Evolutionary conservation across 495 filamentous ascomycete genomes (phyloP).

Genomic region (Penicillium psychrofluorescens): DNA sequence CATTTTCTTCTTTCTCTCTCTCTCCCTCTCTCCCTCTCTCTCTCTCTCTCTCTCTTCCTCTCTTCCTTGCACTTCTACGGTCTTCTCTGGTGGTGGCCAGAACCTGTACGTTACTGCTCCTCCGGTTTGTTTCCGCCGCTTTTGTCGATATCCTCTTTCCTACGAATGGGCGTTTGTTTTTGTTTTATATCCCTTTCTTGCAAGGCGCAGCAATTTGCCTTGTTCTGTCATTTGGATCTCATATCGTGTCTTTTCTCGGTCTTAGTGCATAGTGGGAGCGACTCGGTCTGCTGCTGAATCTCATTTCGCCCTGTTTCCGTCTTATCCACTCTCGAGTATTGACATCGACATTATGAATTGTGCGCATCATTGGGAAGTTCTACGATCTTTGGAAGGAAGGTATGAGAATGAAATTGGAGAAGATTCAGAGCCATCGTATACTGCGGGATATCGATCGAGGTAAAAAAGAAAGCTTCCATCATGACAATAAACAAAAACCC

Average conservation of each 20-base stretch:
- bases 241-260: not conserved
- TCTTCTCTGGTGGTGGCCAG: too few relatives aligned
- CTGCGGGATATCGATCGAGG: constrained; percentile 20
- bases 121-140: too few relatives aligned
- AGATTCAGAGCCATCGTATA: constrained; percentile 16
- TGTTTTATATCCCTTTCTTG: not conserved
- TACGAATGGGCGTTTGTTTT: not conserved
- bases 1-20: too few relatives aligned
- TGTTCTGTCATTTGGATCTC: constrained; percentile 2
- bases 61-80: too few relatives aligned
- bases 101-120: too few relatives aligned
- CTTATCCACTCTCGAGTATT: too few relatives aligned
- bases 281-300: not conserved
- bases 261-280: not conserved
- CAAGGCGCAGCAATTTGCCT: not conserved
- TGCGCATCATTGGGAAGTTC: too few relatives aligned
- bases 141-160: not conserved
- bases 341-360: too few relatives aligned
- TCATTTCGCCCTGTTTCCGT: not conserved
- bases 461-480: not conserved
- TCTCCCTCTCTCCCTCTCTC: too few relatives aligned
- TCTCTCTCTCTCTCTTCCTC: too few relatives aligned
- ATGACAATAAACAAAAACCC: not conserved
- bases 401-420: constrained; percentile 2
- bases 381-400: not conserved